These are phyloP conservation scores for Forsythia viridissima DNA, from an alignment of 257 asterid species.

Conservation along the genomic window DNA sequence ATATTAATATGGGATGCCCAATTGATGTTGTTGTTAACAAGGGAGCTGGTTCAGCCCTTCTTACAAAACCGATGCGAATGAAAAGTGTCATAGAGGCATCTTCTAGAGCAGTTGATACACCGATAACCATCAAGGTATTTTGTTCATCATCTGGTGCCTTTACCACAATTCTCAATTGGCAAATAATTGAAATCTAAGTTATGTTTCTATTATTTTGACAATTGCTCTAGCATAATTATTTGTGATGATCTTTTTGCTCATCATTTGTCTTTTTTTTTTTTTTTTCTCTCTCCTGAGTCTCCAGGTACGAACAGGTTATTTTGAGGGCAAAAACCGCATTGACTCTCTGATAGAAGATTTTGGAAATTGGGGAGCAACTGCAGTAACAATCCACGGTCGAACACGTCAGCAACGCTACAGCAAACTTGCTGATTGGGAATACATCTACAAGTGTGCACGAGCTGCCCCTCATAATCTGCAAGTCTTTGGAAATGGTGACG, in stretches of 20 bases:
- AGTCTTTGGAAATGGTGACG: constrained; percentile 93
- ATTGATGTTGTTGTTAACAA: constrained; percentile 86
- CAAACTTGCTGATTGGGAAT: constrained; percentile 95
- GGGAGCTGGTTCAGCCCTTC: constrained; percentile 97
- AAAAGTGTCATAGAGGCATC: constrained; percentile 82
- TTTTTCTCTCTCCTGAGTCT: constrained; percentile 23
- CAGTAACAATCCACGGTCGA: constrained; percentile 92
- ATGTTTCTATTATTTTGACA: background rate
- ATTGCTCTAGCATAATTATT: background rate
- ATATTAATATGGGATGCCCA: constrained; percentile 98
- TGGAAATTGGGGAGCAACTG: constrained; percentile 88
- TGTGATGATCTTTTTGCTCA: background rate
- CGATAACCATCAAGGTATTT: constrained; percentile 82
- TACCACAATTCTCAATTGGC: background rate
- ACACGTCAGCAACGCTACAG: constrained; percentile 94
- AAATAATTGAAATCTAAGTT: background rate
- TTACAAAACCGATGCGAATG: constrained; percentile 83
- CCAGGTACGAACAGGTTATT: constrained; percentile 89
- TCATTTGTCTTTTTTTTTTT: constrained; percentile 15
- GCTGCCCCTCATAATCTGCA: constrained; percentile 70
- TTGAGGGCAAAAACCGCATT: constrained; percentile 89
- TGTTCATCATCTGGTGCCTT: background rate
- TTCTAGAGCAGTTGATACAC: constrained; percentile 63
- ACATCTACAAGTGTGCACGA: constrained; percentile 63
- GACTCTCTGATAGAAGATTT: constrained; percentile 81